Base-by-base conservation (phyloP, 2,329 filamentous ascomycete species). In the Fusarium newnesense region DNA sequence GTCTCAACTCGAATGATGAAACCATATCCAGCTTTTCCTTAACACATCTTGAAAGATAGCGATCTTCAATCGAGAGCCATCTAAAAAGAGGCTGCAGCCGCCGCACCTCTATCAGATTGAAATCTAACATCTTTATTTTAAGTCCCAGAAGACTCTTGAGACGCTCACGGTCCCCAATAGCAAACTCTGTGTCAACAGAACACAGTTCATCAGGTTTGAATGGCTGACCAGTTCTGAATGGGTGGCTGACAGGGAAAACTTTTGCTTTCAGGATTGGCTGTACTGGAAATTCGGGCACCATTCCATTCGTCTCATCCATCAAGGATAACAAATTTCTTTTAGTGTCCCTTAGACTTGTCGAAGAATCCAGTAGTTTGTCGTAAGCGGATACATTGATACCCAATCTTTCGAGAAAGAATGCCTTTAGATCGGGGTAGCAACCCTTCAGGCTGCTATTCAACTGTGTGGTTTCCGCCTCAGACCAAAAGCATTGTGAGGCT, bases 131-230 rank as follows among this genome's bases (percentile, higher is more conserved):
- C 24, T 16, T 64, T 13, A 73, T 57, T 1, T 44, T 24, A 5
- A 11, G 8, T 19, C 13, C 4, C 32, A 73, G 63, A 6, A 21
- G 7, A 2, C 4, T 37, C 12, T 18, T 61, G 15, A 69, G 28
- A 10, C n/a, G 24, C 3, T 61, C 44, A 13, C 68, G 63, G 50
- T 75, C 73, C 18, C 58, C 73, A 34, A 75, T 75, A 12, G 36
- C 46, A 21, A 75, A 75, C 0, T 60, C 57, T 0, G 60, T 46
- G 10, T 46, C 39, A 13, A 50, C 18, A 26, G 65, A 70, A 9
- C 53, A 52, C 32, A 72, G 18, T 3, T 28, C n/a, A 32, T 39
- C 21, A 12, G 28, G 32, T 11, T 19, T 49, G 8, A 44, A 60
- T 4, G 64, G 59, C 24, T 69, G 47, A 26, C 16, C 44, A 4